Evolutionary conservation across 1,284 basidiomycete species (phyloP).

Genomic region (Coniferiporia weirii): DNA sequence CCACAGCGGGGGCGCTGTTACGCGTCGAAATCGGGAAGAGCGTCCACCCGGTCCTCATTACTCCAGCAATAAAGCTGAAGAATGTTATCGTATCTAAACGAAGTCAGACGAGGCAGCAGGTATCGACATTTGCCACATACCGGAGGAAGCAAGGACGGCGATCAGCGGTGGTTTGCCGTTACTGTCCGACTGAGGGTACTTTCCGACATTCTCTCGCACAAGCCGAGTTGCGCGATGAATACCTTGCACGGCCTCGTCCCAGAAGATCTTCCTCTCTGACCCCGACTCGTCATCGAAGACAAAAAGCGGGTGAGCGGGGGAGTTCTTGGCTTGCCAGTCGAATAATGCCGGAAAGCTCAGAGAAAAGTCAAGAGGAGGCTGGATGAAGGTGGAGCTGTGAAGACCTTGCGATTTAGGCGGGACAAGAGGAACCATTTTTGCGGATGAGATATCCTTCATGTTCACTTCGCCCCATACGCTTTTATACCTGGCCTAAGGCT

Average conservation of each 20-base stretch:
- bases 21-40: conserved; percentile 18
- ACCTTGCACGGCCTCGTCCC: conserved; percentile 25
- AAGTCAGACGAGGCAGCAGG: not conserved
- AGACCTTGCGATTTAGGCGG: conserved; percentile 7
- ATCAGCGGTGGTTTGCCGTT: not conserved
- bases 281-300: conserved; percentile 23
- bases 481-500: not conserved
- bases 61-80: conserved; percentile 8
- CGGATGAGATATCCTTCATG: not conserved
- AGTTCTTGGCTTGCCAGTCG: conserved; percentile 31
- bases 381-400: conserved; percentile 21
- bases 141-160: not conserved
- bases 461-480: not conserved
- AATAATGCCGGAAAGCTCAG: conserved; percentile 33
- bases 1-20: conserved; percentile 13
- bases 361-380: conserved; percentile 32
- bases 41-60: conserved; percentile 15
- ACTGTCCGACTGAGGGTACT: not conserved
- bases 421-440: not conserved
- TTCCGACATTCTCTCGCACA: not conserved
- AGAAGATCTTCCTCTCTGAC: conserved; percentile 21
- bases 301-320: conserved; percentile 32
- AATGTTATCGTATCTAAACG: conserved; percentile 17
- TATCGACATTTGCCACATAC: not conserved
- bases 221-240: conserved; percentile 21